Evolutionary conservation across 371 early-diverging fungal species (phyloP), one percentile per base, ranked within the genome.

Genomic region (Thermomucor indicae-seudaticae): DNA sequence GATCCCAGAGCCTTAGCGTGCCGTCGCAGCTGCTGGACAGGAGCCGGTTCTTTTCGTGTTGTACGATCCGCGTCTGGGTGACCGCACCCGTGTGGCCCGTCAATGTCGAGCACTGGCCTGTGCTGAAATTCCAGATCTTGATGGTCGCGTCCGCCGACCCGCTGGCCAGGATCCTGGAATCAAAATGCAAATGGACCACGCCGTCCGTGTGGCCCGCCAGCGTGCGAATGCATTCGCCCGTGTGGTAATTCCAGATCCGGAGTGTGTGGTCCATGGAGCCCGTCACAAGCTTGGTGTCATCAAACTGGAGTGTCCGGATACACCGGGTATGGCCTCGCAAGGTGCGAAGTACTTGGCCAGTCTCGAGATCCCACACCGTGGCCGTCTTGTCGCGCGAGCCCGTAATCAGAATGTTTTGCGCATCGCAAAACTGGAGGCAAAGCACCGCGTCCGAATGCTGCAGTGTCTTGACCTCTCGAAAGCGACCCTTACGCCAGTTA

Each of bases 191-290:
- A 35, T 87, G 89, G 23, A 85, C 79, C 5, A 97, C 91, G 23
- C 95, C 95, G 45, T 78, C 81, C 10, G 96, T 93, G 48, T 86
- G 87, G 4, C 88, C 88, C 39, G 79, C 83, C 37, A 98, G 69
- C 0, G 85, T 88, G 37, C 93, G 88, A 34, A 98, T 81, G 49
- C 91, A 88, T 35, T 85, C 74, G 40, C 95, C 97, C 4, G 86
- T 90, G 47, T 89, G 86, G 56, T 95, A 90, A 64, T 97, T 92
- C 99, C 99, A 99, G 51, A 99, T 88, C 53, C 89, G 74, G n/a
- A 99, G 81, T 0, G 95, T 96, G 34, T 90, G 84, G 57, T 99
- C 99, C 64, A 89, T 81, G 1, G 93, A 92, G n/a, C 91, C 92
- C 11, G 91, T 86, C 16, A 93, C 85, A 14, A 92, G 70, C 56